Base-by-base conservation (phyloP, 148 eudicot genomes). In the Rhododendron ovatum region DNA sequence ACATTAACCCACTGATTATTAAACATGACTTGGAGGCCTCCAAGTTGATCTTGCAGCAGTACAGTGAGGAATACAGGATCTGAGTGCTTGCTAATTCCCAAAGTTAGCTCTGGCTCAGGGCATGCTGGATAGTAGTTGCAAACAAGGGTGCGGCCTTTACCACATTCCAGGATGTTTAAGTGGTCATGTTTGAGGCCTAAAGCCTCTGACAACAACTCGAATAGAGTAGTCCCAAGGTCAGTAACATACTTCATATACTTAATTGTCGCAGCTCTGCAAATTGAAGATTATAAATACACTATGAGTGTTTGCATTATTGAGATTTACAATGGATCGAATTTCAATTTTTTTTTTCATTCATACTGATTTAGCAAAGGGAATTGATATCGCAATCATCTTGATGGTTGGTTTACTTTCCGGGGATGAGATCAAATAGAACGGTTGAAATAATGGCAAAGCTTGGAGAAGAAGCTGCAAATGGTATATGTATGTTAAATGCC, bases 61-160 rank as follows among this genome's bases (percentile, higher is more conserved):
- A 83, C 3, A 43, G 85, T 83, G 39, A 83, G 55, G 43, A 83
- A 83, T 41, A 30, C 53, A 20, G 79, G 63, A 69, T 83, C 85
- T 14, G 79, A 22, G 35, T 83, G 85, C 85, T 63, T 39, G 75
- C 14, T 41, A 37, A 48, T 3, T 18, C 84, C 84, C 73, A 83
- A 65, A 61, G 76, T 83, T 7, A 83, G 10, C 14, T 83, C 84
- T 24, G 84, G 84, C 76, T 83, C 85, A 5, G 85, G 85, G 77
- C 85, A 83, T 69, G 85, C 35, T 0, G 79, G 85, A 67, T 83
- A 71, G 79, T 47, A 83, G 61, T 83, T 63, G n/a, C 35, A 24
- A 10, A 47, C 63, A 28, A 83, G 7, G 22, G 5, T 10, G 7
- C 63, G 10, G 12, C 7, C 39, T 24, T 35, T 48, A 9, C 22